Evolutionary conservation across 2,329 filamentous ascomycete genomes (phyloP).

Genomic region (Cordyceps fumosorosea): DNA sequence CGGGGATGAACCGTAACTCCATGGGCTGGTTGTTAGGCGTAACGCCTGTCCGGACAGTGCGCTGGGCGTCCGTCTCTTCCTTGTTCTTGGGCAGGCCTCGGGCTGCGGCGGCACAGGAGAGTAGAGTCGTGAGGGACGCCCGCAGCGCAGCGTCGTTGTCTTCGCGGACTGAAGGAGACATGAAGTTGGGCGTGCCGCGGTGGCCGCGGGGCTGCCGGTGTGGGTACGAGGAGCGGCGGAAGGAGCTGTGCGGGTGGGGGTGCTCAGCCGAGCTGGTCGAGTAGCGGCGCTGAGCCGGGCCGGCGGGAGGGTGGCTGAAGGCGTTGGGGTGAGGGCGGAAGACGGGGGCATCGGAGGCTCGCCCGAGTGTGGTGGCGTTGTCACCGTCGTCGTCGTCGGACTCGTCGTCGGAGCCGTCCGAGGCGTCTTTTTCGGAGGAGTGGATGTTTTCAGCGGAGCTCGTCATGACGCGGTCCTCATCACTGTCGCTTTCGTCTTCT

Average conservation of each 20-base stretch:
- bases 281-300: constrained; percentile 39
- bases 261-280: constrained; percentile 44
- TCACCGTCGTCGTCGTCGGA: constrained; percentile 60
- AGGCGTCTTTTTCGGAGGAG: constrained; percentile 31
- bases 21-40: constrained; percentile 47
- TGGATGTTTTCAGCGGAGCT: constrained; percentile 51
- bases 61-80: constrained; percentile 35
- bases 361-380: constrained; percentile 73
- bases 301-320: constrained; percentile 73
- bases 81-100: constrained; percentile 67
- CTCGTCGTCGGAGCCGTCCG: constrained; percentile 41
- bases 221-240: constrained; percentile 43
- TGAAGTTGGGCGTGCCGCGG: constrained; percentile 53
- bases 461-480: constrained; percentile 51
- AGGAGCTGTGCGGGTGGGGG: constrained; percentile 43
- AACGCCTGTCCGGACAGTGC: constrained; percentile 30
- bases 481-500: constrained; percentile 85
- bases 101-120: constrained; percentile 91
- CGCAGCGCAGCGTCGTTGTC: constrained; percentile 91
- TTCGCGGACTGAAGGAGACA: constrained; percentile 69
- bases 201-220: constrained; percentile 41
- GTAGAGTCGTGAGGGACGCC: constrained; percentile 85
- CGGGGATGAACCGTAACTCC: constrained; percentile 52
- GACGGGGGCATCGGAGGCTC: constrained; percentile 39
- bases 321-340: constrained; percentile 90